These are phyloP conservation scores for Populus euphratica DNA, from an alignment of 345 rosid genomes.

Conservation along the genomic window DNA sequence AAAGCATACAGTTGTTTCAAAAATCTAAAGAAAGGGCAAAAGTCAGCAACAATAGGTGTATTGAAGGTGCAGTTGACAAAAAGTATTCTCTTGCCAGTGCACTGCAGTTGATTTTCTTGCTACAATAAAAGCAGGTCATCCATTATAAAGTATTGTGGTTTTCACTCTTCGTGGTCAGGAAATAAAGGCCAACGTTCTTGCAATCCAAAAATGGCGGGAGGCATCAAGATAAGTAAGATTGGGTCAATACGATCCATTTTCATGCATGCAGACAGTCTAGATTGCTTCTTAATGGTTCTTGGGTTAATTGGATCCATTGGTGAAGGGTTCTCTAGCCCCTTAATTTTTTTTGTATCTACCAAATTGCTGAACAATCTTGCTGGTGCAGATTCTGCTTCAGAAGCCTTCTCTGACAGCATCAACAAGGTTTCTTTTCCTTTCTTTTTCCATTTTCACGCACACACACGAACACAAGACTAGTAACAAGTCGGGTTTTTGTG, in stretches of 20 bases:
- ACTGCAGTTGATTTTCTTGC: too few species aligned
- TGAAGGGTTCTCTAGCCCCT: slow-evolving; percentile 62
- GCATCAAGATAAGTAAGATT: slow-evolving; percentile 17
- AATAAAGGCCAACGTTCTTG: too few species aligned
- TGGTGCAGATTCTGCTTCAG: slow-evolving; percentile 21
- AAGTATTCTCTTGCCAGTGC: too few species aligned
- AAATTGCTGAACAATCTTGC: slow-evolving; percentile 67
- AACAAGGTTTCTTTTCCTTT: slow-evolving; percentile 40
- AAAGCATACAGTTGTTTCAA: too few species aligned
- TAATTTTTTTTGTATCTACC: slow-evolving; percentile 47
- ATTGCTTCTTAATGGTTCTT: slow-evolving; percentile 52
- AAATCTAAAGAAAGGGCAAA: too few species aligned
- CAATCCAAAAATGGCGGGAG: neutral
- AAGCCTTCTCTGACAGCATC: slow-evolving; percentile 37
- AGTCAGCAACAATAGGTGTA: too few species aligned
- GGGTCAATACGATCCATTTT: slow-evolving; percentile 50
- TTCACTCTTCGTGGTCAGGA: neutral
- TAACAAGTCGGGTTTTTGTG: neutral
- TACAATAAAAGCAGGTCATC: too few species aligned
- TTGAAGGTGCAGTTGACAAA: too few species aligned
- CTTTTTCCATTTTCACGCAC: neutral
- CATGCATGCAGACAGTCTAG: slow-evolving; percentile 58
- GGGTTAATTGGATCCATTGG: slow-evolving; percentile 69
- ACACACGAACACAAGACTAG: too few species aligned
- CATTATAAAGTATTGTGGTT: neutral